These are phyloP conservation scores for Ustilago tritici DNA, from an alignment of 1,284 basidiomycete species.

Conservation along the genomic window DNA sequence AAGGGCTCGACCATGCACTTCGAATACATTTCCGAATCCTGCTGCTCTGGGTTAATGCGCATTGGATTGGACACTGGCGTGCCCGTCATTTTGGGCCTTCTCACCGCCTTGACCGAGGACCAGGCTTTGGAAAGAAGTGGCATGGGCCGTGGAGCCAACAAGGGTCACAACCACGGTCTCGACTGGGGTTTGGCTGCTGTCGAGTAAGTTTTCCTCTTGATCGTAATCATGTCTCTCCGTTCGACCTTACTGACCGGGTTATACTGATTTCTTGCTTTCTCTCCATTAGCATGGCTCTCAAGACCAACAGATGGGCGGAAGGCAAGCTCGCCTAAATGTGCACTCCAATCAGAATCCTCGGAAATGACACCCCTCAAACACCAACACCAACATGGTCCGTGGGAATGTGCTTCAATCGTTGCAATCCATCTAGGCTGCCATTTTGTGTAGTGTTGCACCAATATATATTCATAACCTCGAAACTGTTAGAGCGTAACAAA, in stretches of 20 bases:
- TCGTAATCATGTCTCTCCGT: not conserved
- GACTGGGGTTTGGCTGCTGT: conserved; percentile 96
- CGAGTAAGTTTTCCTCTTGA: conserved; percentile 72
- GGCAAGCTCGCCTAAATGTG: conserved; percentile 46
- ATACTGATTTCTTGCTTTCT: not conserved
- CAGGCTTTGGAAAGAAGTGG: conserved; percentile 94
- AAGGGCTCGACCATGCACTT: conserved; percentile 75
- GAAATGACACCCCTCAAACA: not conserved
- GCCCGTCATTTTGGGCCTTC: conserved; percentile 96
- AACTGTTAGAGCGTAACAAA: no score
- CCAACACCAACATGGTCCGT: no score
- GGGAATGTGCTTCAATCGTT: no score
- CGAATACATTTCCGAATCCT: conserved; percentile 90
- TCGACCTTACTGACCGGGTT: conserved; percentile 1
- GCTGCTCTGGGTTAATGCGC: conserved; percentile 91
- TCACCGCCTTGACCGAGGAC: conserved; percentile 91
- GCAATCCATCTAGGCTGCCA: no score
- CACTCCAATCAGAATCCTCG: not conserved
- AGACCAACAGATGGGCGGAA: conserved; percentile 58
- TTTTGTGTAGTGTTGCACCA: no score
- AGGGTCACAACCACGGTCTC: conserved; percentile 92
- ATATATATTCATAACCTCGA: no score
- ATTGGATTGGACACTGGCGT: conserved; percentile 90
- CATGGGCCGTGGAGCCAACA: conserved; percentile 75
- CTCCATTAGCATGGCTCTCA: conserved; percentile 58